Conservation (phyloP, 768 basidiomycete genomes). For the Mycena amicta region DNA sequence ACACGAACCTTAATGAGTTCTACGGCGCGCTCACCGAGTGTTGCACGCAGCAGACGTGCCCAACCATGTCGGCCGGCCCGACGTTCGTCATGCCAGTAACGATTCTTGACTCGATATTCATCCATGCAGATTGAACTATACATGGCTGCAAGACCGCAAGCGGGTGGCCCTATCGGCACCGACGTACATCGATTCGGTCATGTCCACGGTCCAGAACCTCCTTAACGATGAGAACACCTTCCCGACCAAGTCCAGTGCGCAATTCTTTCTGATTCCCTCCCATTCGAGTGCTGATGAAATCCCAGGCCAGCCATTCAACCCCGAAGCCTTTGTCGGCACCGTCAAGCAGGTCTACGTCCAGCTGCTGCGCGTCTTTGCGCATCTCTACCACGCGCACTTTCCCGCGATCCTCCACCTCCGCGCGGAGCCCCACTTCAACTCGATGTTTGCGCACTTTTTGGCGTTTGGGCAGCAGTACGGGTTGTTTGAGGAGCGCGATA, state of each 20-base stretch:
- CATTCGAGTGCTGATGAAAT: conserved; percentile 1
- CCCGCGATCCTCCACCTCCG: conserved; percentile 89
- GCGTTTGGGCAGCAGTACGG: conserved; percentile 97
- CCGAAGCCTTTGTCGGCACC: conserved; percentile 73
- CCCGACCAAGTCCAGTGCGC: conserved; percentile 92
- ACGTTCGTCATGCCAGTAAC: conserved; percentile 52
- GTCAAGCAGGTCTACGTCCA: conserved; percentile 96
- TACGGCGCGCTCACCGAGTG: conserved; percentile 93
- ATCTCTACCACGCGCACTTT: conserved; percentile 97
- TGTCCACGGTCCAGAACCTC: conserved; percentile 94
- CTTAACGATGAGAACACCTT: conserved; percentile 93
- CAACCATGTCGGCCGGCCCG: conserved; percentile 88
- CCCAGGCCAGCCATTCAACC: conserved; percentile 81
- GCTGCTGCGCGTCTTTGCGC: conserved; percentile 95
- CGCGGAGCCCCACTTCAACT: conserved; percentile 94
- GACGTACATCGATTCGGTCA: conserved; percentile 96
- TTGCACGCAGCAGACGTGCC: conserved; percentile 88
- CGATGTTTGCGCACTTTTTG: conserved; percentile 96
- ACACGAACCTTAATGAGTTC: conserved; percentile 95
- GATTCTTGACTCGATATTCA: background rate
- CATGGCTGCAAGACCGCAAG: conserved; percentile 91
- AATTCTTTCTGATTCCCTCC: conserved; percentile 6
- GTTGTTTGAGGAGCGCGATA: conserved; percentile 86
- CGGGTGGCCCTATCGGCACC: conserved; percentile 88
- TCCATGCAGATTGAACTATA: conserved; percentile 76